Evolutionary conservation across 2,329 filamentous ascomycete species (phyloP).

Genomic region (Fusarium aywerte): DNA sequence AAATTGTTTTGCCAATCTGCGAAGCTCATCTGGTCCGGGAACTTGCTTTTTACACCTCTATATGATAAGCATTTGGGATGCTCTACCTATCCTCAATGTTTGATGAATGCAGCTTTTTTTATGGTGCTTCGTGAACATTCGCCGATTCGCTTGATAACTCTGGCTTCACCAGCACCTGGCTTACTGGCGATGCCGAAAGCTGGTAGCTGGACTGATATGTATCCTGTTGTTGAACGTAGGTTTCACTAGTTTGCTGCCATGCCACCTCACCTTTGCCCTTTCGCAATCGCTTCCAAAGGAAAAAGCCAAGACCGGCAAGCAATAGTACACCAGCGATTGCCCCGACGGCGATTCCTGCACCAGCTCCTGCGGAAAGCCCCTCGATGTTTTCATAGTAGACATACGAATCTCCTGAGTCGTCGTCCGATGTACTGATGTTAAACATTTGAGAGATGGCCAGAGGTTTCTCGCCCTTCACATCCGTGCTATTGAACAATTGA

Average conservation of each 20-base stretch:
- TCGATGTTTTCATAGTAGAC: background rate
- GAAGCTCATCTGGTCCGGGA: too few species aligned
- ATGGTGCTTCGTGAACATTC: slow-evolving; percentile 9
- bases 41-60: background rate
- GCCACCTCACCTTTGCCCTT: background rate
- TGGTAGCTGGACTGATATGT: background rate
- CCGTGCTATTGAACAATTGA: background rate
- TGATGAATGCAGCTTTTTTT: background rate
- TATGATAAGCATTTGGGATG: background rate
- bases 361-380: background rate
- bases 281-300: slow-evolving; percentile 8
- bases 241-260: background rate
- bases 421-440: slow-evolving; percentile 1
- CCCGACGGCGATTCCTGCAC: slow-evolving; percentile 12
- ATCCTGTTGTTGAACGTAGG: background rate
- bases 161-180: background rate
- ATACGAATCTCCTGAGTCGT: too few species aligned
- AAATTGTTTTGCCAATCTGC: background rate
- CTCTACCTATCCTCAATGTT: background rate
- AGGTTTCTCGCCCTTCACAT: background rate
- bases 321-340: background rate
- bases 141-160: background rate
- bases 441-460: slow-evolving; percentile 9
- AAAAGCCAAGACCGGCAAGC: background rate
- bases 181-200: background rate